A percentile compares a stretch with the other conserved stretches of the same genome.
Conservation (phyloP, 2,329 filamentous ascomycete genomes). For the Escovopsis sp. region DNA sequence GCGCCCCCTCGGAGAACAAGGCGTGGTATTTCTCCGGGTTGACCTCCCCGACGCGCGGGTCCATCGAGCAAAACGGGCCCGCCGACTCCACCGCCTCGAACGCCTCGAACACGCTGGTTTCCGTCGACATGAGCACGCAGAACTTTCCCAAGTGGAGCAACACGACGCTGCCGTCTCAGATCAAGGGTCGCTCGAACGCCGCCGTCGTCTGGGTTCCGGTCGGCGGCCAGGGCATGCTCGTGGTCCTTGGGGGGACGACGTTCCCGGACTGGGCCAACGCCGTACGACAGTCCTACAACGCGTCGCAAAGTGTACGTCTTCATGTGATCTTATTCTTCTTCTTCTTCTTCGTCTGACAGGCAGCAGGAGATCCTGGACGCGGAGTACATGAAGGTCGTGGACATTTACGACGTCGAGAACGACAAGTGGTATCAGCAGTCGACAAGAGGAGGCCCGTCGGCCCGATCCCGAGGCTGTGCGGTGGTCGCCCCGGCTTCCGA, state of each 20-base stretch:
- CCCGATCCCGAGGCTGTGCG: conserved; percentile 51
- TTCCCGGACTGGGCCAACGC: conserved; percentile 34
- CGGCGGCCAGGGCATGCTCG: conserved; percentile 56
- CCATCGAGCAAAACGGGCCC: conserved; percentile 27
- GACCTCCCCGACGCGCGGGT: conserved; percentile 31
- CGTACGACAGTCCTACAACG: conserved; percentile 13
- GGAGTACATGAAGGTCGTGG: conserved; percentile 54
- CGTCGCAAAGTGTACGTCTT: conserved; percentile 15
- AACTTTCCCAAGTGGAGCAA: conserved; percentile 40
- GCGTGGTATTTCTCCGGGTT: conserved; percentile 58
- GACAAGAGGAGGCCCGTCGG: conserved; percentile 33
- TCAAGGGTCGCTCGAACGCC: conserved; percentile 43
- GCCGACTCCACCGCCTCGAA: conserved; percentile 23
- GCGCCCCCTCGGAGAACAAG: conserved; percentile 52
- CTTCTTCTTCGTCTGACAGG: background rate
- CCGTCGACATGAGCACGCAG: conserved; percentile 42
- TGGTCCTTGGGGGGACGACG: conserved; percentile 62
- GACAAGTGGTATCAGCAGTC: conserved; percentile 54
- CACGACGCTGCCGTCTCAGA: conserved; percentile 28
- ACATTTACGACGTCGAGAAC: conserved; percentile 60
- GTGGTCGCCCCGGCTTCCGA: conserved; percentile 59
- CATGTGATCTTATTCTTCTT: no score
- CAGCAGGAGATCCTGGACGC: conserved; percentile 46
- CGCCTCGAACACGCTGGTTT: conserved; percentile 41
- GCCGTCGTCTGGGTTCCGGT: conserved; percentile 66